A percentile compares a stretch with the other conserved stretches of the same genome.
Evolutionary conservation across 176 grass and related monocot genomes (phyloP).

Genomic region (Cocos nucifera): DNA sequence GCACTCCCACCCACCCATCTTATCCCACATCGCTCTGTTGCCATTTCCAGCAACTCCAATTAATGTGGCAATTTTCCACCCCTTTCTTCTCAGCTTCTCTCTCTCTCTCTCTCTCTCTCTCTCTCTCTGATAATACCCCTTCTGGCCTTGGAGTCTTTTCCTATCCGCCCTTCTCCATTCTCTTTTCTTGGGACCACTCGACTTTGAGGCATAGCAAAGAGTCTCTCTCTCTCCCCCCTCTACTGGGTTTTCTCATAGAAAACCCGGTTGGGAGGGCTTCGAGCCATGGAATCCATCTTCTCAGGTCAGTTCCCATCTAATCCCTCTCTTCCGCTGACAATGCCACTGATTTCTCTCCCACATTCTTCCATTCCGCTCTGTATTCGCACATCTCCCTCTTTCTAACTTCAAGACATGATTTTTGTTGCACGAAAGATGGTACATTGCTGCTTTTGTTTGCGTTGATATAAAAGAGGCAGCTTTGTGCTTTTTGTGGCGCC

Average conservation of each 20-base stretch:
- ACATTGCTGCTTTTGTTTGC: no score
- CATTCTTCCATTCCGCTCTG: no score
- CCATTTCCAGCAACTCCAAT: no score
- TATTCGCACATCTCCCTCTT: no score
- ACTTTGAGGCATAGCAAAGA: conserved; percentile 4
- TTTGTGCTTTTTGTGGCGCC: no score
- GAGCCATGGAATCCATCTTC: conserved; percentile 26
- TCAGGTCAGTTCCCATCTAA: conserved; percentile 5
- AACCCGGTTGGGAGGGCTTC: conserved; percentile 3
- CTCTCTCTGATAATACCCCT: background rate
- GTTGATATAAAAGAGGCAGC: no score
- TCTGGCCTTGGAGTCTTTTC: background rate
- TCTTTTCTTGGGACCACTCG: conserved; percentile 6
- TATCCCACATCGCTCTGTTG: no score
- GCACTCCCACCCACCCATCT: no score
- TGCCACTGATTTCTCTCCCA: background rate
- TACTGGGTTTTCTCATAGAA: background rate
- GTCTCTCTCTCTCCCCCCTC: background rate
- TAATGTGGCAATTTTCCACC: no score
- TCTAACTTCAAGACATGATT: no score
- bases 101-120: conserved; percentile 10
- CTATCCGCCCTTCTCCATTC: background rate
- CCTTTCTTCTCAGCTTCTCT: background rate
- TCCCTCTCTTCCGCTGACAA: background rate
- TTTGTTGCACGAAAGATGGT: no score